Evolutionary conservation across 2,329 filamentous ascomycete species (phyloP).

Genomic region (Teratosphaeriaceae sp.): DNA sequence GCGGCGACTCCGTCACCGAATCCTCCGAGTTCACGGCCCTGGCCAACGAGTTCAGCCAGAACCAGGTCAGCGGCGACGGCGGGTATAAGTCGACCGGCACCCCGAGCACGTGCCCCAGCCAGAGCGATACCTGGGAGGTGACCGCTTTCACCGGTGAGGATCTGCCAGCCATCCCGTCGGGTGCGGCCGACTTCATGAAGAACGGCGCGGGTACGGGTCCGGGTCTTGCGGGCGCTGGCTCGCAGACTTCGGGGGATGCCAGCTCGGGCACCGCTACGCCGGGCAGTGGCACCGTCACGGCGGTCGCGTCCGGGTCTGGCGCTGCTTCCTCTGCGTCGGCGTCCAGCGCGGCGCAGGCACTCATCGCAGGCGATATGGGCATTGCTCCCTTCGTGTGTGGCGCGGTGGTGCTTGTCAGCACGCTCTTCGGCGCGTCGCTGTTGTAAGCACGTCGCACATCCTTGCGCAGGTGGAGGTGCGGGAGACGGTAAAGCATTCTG

Average conservation of each 20-base stretch:
- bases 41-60: slow-evolving; percentile 44
- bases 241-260: slow-evolving; percentile 48
- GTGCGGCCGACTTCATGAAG: slow-evolving; percentile 51
- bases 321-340: slow-evolving; percentile 24
- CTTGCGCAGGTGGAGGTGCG: not conserved
- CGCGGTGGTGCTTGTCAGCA: slow-evolving; percentile 45
- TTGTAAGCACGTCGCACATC: slow-evolving; percentile 17
- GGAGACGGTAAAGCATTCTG: not conserved
- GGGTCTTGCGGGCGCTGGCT: slow-evolving; percentile 51
- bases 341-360: slow-evolving; percentile 38
- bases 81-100: slow-evolving; percentile 51
- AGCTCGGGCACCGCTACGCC: slow-evolving; percentile 44
- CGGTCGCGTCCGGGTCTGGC: slow-evolving; percentile 24
- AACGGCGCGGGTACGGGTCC: slow-evolving; percentile 51
- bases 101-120: slow-evolving; percentile 48
- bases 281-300: slow-evolving; percentile 43
- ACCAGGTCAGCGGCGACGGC: slow-evolving; percentile 50
- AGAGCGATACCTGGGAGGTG: slow-evolving; percentile 52
- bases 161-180: slow-evolving; percentile 52
- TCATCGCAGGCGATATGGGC: slow-evolving; percentile 40
- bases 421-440: slow-evolving; percentile 47
- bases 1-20: slow-evolving; percentile 45
- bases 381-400: slow-evolving; percentile 47
- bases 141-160: slow-evolving; percentile 35
- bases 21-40: slow-evolving; percentile 57